Evolutionary conservation across 1,284 basidiomycete genomes (phyloP).

Genomic region (Ceratobasidium theobromae): DNA sequence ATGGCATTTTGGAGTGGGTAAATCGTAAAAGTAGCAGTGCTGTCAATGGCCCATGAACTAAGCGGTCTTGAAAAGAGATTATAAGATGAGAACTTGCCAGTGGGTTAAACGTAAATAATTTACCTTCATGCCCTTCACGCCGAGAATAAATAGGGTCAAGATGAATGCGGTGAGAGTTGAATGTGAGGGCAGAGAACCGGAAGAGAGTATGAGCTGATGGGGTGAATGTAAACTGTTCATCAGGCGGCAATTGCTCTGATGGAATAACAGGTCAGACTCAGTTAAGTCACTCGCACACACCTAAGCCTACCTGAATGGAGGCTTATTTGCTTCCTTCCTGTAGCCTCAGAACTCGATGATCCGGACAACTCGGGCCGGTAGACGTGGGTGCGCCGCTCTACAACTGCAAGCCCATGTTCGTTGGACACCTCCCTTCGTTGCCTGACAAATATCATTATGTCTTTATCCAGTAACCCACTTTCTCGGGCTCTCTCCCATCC

Average conservation of each 20-base stretch:
- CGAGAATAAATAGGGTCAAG: slow-evolving; percentile 67
- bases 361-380: slow-evolving; percentile 52
- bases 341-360: neutral
- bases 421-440: slow-evolving; percentile 47
- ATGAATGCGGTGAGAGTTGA: slow-evolving; percentile 75
- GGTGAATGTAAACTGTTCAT: slow-evolving; percentile 57
- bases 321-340: slow-evolving; percentile 41
- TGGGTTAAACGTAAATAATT: slow-evolving; percentile 35
- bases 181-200: slow-evolving; percentile 81
- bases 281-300: neutral
- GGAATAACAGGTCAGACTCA: neutral
- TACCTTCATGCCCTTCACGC: slow-evolving; percentile 74
- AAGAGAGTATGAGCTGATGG: slow-evolving; percentile 74
- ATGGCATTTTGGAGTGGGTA: slow-evolving; percentile 49
- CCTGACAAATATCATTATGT: slow-evolving; percentile 76
- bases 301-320: slow-evolving; percentile 49
- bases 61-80: slow-evolving; percentile 53
- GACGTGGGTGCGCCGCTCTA: slow-evolving; percentile 74
- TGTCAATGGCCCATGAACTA: slow-evolving; percentile 81
- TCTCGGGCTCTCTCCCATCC: slow-evolving; percentile 51
- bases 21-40: slow-evolving; percentile 74
- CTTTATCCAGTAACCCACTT: slow-evolving; percentile 36
- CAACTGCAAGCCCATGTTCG: slow-evolving; percentile 49
- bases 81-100: neutral
- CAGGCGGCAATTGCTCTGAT: slow-evolving; percentile 46